These are phyloP conservation scores for Serendipita sp. DNA, from an alignment of 768 basidiomycete genomes.

Conservation along the genomic window DNA sequence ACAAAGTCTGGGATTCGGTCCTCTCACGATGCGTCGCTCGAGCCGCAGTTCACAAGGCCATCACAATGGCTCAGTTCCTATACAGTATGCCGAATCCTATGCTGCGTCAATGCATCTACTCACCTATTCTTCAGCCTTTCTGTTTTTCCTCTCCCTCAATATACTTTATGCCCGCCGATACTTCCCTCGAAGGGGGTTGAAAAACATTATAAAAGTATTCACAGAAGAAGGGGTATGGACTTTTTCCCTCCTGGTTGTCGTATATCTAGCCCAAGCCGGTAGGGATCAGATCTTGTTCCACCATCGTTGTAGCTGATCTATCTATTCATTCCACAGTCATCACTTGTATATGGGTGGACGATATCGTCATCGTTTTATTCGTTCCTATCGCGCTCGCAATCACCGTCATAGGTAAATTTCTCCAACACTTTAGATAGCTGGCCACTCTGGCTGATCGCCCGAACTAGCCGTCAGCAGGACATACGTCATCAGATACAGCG, in stretches of 20 bases:
- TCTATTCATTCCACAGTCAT: neutral
- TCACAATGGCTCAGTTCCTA: neutral
- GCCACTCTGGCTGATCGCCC: neutral
- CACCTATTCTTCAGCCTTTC: neutral
- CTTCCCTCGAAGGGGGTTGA: neutral
- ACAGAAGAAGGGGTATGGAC: neutral
- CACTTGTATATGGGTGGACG: neutral
- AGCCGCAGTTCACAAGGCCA: neutral
- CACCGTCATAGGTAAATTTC: neutral
- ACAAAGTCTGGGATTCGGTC: neutral
- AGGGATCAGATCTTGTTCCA: too few species aligned
- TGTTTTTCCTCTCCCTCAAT: neutral
- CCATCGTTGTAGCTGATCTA: too few species aligned
- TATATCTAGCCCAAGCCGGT: neutral
- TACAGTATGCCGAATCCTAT: neutral
- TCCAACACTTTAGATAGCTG: neutral
- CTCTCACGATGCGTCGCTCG: neutral
- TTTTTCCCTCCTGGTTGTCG: neutral
- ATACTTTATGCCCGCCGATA: neutral
- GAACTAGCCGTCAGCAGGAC: neutral
- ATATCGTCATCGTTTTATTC: neutral
- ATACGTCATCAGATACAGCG: neutral
- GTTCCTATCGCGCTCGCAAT: neutral
- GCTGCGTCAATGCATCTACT: neutral
- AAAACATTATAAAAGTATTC: neutral